Evolutionary conservation across 2,329 filamentous ascomycete genomes (phyloP).

Genomic region (Harringtonia lauricola): DNA sequence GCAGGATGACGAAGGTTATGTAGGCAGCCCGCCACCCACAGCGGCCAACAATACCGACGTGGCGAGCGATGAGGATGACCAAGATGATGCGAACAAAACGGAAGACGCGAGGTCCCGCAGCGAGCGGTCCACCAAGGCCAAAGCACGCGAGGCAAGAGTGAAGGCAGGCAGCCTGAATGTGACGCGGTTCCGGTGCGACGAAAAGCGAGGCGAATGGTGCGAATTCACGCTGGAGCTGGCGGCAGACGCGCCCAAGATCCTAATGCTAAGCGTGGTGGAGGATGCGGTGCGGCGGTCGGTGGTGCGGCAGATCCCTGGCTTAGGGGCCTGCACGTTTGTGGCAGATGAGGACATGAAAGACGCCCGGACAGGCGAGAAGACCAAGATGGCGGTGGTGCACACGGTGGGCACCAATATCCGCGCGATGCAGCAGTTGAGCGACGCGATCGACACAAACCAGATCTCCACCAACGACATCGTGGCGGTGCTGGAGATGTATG

Average conservation of each 20-base stretch:
- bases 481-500: conserved; percentile 74
- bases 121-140: conserved; percentile 20
- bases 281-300: conserved; percentile 66
- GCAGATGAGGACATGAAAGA: conserved; percentile 44
- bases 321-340: conserved; percentile 61
- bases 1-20: conserved; percentile 41
- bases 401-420: conserved; percentile 79
- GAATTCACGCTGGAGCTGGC: conserved; percentile 77
- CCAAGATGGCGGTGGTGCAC: conserved; percentile 49
- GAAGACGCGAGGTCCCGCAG: conserved; percentile 11
- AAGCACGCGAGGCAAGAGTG: conserved; percentile 51
- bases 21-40: conserved; percentile 31
- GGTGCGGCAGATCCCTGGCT: conserved; percentile 74
- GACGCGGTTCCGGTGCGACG: conserved; percentile 70
- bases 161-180: conserved; percentile 55
- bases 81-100: conserved; percentile 20
- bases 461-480: conserved; percentile 90
- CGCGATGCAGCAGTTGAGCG: conserved; percentile 81
- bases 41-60: conserved; percentile 7
- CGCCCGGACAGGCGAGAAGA: conserved; percentile 33
- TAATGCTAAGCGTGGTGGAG: conserved; percentile 88
- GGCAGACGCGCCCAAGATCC: conserved; percentile 70
- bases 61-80: conserved; percentile 22
- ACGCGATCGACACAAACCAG: conserved; percentile 75
- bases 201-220: conserved; percentile 61